Evolutionary conservation across 2,329 filamentous ascomycete genomes (phyloP).

Genomic region (Phyllosticta citrichinensis): DNA sequence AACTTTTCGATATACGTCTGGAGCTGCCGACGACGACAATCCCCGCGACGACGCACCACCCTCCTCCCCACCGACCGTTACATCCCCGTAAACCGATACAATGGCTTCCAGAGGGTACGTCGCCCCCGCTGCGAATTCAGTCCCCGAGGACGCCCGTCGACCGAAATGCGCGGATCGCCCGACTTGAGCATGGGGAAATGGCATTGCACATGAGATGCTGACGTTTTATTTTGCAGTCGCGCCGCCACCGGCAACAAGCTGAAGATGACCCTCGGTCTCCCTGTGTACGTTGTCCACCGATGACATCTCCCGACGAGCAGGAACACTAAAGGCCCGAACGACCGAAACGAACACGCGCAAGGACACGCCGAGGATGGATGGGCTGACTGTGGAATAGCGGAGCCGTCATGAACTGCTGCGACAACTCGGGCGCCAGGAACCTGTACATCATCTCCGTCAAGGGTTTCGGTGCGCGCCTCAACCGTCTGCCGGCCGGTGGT

Average conservation of each 20-base stretch:
- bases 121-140: background rate
- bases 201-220: slow-evolving; percentile 15
- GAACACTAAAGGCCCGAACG: slow-evolving; percentile 14
- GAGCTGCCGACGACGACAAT: background rate
- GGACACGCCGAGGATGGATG: slow-evolving; percentile 12
- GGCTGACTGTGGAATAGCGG: slow-evolving; percentile 51
- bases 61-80: background rate
- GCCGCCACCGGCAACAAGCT: slow-evolving; percentile 99
- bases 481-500: slow-evolving; percentile 93
- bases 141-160: background rate
- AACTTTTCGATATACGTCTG: background rate
- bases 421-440: slow-evolving; percentile 98
- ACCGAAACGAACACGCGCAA: background rate
- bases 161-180: background rate
- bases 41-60: background rate
- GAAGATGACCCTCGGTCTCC: slow-evolving; percentile 99
- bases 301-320: background rate
- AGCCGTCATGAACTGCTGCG: slow-evolving; percentile 99
- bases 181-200: background rate
- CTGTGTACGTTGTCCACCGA: slow-evolving; percentile 65
- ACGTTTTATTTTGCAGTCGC: slow-evolving; percentile 37
- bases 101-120: background rate
- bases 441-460: slow-evolving; percentile 99
- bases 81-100: background rate
- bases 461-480: slow-evolving; percentile 94